Conservation (phyloP, 2,329 filamentous ascomycete genomes). For the Colletotrichum simmondsii region DNA sequence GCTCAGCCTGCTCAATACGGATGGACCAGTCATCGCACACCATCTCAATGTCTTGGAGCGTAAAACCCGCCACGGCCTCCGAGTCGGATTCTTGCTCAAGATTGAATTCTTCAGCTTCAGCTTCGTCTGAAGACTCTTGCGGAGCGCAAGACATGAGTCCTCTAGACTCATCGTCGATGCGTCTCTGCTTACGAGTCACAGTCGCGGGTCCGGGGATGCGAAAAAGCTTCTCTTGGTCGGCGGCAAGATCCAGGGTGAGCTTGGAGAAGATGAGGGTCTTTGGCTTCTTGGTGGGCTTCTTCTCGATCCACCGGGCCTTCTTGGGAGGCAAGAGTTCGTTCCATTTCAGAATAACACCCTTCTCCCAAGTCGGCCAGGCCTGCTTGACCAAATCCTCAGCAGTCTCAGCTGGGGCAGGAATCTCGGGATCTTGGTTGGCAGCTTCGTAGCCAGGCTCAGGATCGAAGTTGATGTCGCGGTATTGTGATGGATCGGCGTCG, state of each 20-base stretch:
- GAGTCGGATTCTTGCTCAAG: conserved; percentile 64
- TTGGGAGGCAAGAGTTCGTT: conserved; percentile 86
- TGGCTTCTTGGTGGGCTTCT: conserved; percentile 81
- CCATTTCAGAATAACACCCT: conserved; percentile 80
- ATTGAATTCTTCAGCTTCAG: conserved; percentile 55
- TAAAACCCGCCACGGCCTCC: conserved; percentile 79
- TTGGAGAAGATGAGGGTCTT: conserved; percentile 89
- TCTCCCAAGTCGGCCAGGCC: conserved; percentile 84
- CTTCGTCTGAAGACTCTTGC: conserved; percentile 54
- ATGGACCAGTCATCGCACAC: conserved; percentile 89
- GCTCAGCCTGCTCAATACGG: conserved; percentile 63
- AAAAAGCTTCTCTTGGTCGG: conserved; percentile 89
- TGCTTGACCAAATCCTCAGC: conserved; percentile 81
- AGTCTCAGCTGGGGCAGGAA: conserved; percentile 77
- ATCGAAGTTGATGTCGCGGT: conserved; percentile 59
- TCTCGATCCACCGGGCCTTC: conserved; percentile 80
- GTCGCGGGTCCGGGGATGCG: conserved; percentile 74
- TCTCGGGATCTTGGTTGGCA: conserved; percentile 69
- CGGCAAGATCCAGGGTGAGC: conserved; percentile 84
- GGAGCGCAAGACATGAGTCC: conserved; percentile 57
- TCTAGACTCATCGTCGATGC: conserved; percentile 62
- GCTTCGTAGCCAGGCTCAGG: conserved; percentile 54
- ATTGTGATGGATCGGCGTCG: conserved; percentile 48
- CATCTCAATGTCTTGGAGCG: conserved; percentile 83
- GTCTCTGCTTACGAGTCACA: conserved; percentile 63